Conservation (phyloP, 2,329 filamentous ascomycete genomes). For the Fusarium sp. region DNA sequence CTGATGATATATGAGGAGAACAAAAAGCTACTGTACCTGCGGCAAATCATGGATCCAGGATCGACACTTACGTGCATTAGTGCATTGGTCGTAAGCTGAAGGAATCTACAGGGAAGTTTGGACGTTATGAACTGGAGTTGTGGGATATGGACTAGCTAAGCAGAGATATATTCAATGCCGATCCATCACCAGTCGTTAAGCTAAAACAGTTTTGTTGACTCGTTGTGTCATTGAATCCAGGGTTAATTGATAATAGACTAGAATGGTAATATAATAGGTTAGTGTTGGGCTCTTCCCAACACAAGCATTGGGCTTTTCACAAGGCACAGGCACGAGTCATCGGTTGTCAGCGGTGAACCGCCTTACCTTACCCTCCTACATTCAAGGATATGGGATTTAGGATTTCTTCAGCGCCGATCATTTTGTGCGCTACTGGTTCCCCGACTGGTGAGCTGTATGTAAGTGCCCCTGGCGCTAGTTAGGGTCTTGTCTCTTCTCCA, state of each 20-base stretch:
- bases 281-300: not conserved
- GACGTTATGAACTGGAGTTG: not conserved
- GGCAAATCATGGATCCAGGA: conserved; percentile 5
- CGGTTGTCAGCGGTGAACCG: not conserved
- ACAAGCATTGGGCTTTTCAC: too few relatives aligned
- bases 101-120: conserved; percentile 5
- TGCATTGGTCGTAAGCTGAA: conserved; percentile 3
- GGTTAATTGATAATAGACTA: not conserved
- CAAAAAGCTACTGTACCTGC: not conserved
- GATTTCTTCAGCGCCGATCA: conserved; percentile 9
- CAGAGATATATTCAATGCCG: not conserved
- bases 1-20: conserved; percentile 23
- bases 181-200: not conserved
- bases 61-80: conserved; percentile 8
- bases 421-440: not conserved
- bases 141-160: not conserved
- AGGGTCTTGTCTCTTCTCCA: not conserved
- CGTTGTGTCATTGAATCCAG: not conserved
- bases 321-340: conserved; percentile 4
- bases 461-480: conserved; percentile 2
- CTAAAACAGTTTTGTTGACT: not conserved
- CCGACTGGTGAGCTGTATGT: not conserved
- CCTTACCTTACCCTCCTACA: not conserved
- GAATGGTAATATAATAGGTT: not conserved
- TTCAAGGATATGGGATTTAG: not conserved